phyloP scores from a whole-genome alignment of 768 basidiomycete genomes.

The Macrocybe gigantea region DNA sequence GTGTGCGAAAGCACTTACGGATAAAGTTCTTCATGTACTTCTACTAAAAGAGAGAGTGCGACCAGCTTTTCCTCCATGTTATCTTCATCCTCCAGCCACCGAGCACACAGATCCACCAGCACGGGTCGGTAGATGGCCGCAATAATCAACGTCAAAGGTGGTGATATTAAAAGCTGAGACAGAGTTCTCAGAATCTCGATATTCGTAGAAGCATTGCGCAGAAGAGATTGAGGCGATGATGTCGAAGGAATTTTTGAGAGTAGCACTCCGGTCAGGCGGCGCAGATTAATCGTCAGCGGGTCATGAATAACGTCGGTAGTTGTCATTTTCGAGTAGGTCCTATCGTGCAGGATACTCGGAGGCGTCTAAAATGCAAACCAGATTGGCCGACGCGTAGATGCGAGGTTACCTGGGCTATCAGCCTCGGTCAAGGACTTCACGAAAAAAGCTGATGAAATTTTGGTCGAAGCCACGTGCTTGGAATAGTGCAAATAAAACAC shows the following conservation, averaged over 20 bases:
- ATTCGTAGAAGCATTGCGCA: conserved; percentile 28
- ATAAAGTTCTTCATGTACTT: conserved; percentile 66
- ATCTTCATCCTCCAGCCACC: conserved; percentile 55
- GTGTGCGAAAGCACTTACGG: conserved; percentile 41
- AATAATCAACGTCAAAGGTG: conserved; percentile 58
- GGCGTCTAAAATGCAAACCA: no score
- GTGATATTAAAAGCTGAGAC: conserved; percentile 53
- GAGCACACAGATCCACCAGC: conserved; percentile 69
- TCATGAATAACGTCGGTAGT: conserved; percentile 34
- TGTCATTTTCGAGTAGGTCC: conserved; percentile 6
- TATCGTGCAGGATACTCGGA: no score
- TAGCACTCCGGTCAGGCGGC: conserved; percentile 44
- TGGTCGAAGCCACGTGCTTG: no score
- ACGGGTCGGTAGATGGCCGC: conserved; percentile 71
- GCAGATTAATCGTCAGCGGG: conserved; percentile 56
- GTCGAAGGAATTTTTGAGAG: conserved; percentile 36
- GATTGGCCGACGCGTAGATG: no score
- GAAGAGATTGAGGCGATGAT: conserved; percentile 13
- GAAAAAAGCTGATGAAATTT: no score
- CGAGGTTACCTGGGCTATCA: no score
- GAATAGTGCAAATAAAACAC: no score
- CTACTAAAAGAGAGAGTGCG: conserved; percentile 58
- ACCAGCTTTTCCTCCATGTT: conserved; percentile 45
- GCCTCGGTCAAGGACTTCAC: no score
- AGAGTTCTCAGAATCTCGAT: conserved; percentile 44